Conservation (phyloP, 106 monocot species). For the Chionographis japonica region DNA sequence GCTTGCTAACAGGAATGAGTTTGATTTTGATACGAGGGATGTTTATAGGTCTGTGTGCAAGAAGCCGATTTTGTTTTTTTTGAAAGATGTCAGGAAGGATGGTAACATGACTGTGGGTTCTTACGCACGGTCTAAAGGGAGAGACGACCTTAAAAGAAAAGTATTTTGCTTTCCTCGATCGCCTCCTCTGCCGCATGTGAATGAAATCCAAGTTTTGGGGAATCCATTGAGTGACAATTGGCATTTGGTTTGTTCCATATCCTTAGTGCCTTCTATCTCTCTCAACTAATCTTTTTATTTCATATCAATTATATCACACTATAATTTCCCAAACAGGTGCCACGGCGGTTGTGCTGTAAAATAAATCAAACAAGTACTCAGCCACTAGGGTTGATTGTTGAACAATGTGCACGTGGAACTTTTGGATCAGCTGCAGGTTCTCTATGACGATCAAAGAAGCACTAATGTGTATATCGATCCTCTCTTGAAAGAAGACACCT, state of each 20-base stretch:
- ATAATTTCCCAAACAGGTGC: conserved; percentile 41
- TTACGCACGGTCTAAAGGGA: conserved; percentile 35
- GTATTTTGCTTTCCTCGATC: conserved; percentile 75
- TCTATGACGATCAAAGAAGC: conserved; percentile 21
- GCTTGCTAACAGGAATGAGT: conserved; percentile 44
- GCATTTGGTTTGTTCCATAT: conserved; percentile 62
- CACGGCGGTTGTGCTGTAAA: conserved; percentile 67
- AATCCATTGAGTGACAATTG: conserved; percentile 59
- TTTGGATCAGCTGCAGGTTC: conserved; percentile 64
- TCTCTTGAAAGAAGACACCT: not conserved
- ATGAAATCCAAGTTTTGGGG: conserved; percentile 43
- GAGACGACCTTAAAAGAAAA: conserved; percentile 69
- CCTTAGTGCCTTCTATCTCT: conserved; percentile 1
- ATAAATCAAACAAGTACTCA: conserved; percentile 39
- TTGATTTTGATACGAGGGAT: conserved; percentile 89
- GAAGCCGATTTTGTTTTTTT: conserved; percentile 67
- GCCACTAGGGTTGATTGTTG: conserved; percentile 45
- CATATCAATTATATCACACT: not conserved
- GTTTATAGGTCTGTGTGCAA: conserved; percentile 59
- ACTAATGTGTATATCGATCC: not conserved
- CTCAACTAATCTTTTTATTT: not conserved
- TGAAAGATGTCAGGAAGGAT: conserved; percentile 56
- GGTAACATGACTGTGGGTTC: conserved; percentile 50
- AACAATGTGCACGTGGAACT: conserved; percentile 48
- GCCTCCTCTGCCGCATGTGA: conserved; percentile 51